Evolutionary conservation across 177 flowering plant species (phyloP), one percentile per base, ranked within the genome.

Genomic region (Vitis hybrid): DNA sequence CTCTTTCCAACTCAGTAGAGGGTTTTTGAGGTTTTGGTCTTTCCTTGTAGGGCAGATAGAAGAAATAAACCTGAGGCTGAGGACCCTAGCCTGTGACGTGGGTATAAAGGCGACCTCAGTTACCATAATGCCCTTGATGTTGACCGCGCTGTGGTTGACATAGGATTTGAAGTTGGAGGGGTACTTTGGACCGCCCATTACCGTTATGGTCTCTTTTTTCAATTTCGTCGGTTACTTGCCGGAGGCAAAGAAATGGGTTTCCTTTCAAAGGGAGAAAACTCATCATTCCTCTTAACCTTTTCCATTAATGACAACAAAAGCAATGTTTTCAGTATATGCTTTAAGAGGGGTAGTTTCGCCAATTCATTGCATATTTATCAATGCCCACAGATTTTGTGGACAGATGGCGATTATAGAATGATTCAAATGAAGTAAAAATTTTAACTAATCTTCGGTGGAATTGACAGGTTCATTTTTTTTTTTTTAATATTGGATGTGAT

Each of bases 21-120:
- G 73, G 68, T 71, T 71, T 64, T 56, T 57, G 74, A 57, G 75
- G 65, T 72, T 66, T 72, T 12, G 70, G 56, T 13, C 16, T 64
- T 6, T 1, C 19, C 6, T 40, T 6, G 18, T 7, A 24, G 40
- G 50, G 65, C 14, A 35, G 46, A 35, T 0, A 6, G 46, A 35
- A 35, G 46, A 35, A 35, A 35, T 35, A 6, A 35, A 35, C 46
- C 46, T 35, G 46, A 35, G 46, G 40, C 35, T 21, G 62, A 9
- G 13, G 46, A 59, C 14, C 3, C 9, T 46, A 14, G 14, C 27
- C 56, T 50, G 56, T 49, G 66, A 54, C 15, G 19, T 14, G 8
- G 19, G 56, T 12, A 3, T 13, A 50, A 10, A 65, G 68, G 24
- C 7, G 2, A 14, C 1, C 19, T 2, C 6, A 52, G 19, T 65